Evolutionary conservation across 257 asterid species (phyloP), one percentile per base, ranked within the genome.

Genomic region (Solanum lignicaule): DNA sequence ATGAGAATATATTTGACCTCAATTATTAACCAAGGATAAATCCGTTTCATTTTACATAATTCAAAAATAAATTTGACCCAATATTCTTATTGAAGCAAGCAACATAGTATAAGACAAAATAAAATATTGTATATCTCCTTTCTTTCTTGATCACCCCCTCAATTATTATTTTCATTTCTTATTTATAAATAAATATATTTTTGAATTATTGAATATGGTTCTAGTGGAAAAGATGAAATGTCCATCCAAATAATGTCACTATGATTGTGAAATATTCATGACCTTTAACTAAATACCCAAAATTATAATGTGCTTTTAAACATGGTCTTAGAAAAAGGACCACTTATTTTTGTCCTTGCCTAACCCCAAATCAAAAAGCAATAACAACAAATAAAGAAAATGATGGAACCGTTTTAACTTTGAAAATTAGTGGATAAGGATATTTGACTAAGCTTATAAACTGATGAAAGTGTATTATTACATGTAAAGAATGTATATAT

Each of bases 241-340:
- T 86, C 93, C 92, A 89, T 89, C 90, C 86, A 92, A 91, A 94
- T 95, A 92, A 94, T 94, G 92, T 82, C 90, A 88, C 89, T 85
- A 91, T 93, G 93, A 95, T 92, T 91, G 93, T 87, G 91, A 93
- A 91, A 95, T 87, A 88, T 91, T 90, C 94, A 90, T 88, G 88
- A 88, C 32, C 1, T 75, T 69, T 38, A 75, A 92, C 92, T 85
- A 35, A 68, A 82, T 88, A 84, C 84, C 88, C 90, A 92, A 89
- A 90, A 75, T 81, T 73, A 83, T 82, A 85, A 69, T 20, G 31
- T 85, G 52, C 35, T 23, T 83, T n/a, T 91, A 88, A 88, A 74
- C 52, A 14, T 36, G 71, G 52, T 4, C 43, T 23, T 31, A 9
- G n/a, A 86, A 32, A n/a, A 66, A 79, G 94, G 92, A 89, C 93